phyloP scores from a whole-genome alignment of 1,139 yeast species.

The Pichia sp. region DNA sequence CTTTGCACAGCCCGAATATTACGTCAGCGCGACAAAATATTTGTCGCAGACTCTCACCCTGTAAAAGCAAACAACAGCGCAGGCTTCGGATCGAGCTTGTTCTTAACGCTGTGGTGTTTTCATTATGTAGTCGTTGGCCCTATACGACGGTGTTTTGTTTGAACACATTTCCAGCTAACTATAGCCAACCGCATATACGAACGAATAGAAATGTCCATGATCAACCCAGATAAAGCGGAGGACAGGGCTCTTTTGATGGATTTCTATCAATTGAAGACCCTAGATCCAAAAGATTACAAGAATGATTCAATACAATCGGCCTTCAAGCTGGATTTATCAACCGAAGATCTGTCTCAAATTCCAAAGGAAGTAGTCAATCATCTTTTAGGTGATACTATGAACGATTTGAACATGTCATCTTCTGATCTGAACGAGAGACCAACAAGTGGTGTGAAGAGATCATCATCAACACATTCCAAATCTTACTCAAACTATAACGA shows the following conservation, averaged over 20 bases:
- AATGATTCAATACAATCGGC: conserved; percentile 32
- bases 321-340: conserved; percentile 24
- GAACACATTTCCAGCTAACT: too few species aligned
- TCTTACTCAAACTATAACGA: conserved; percentile 34
- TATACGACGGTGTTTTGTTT: too few species aligned
- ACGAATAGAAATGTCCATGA: not conserved
- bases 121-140: too few species aligned
- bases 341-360: conserved; percentile 30
- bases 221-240: conserved; percentile 5
- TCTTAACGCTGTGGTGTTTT: too few species aligned
- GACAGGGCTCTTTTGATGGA: conserved; percentile 35
- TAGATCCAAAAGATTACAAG: conserved; percentile 40
- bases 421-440: conserved; percentile 12
- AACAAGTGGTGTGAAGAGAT: conserved; percentile 16
- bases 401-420: conserved; percentile 21
- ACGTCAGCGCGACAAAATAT: too few species aligned
- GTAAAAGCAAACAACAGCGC: too few species aligned
- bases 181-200: not conserved
- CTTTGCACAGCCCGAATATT: too few species aligned
- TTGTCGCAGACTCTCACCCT: too few species aligned
- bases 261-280: conserved; percentile 41
- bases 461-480: conserved; percentile 14
- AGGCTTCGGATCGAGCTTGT: too few species aligned
- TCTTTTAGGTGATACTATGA: conserved; percentile 31
- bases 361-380: conserved; percentile 38